Evolutionary conservation across 441 rosid species (phyloP), one percentile per base, ranked within the genome.

Genomic region (Melastoma candidum): DNA sequence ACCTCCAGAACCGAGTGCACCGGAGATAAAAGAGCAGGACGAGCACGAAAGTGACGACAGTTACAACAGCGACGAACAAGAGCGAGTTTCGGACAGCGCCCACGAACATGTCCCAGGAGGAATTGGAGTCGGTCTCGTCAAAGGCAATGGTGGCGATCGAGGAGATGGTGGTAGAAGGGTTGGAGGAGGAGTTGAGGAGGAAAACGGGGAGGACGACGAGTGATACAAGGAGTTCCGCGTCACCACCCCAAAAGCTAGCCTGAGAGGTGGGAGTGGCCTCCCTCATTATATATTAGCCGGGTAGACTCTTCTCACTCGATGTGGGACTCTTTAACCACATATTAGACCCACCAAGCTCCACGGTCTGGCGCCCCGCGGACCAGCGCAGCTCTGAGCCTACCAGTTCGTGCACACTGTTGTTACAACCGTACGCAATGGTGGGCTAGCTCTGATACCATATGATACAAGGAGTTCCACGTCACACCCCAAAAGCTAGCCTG

Each of bases 61-160:
- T 90, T 63, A 90, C 78, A 36, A 83, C 74, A 56, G 71, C 84
- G 44, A 87, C 90, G 66, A 90, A 87, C 6, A 71, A 87, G 25
- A 90, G 87, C 11, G 96, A 81, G 62, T 87, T 87, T 65, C 85
- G 71, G 53, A 83, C 69, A 72, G 95, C 95, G 54, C 95, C 96
- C 49, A 71, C 11, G 68, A 90, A 63, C 66, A 83, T 90, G 63
- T 83, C 95, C 96, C 97, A 84, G 13, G 75, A 60, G 8, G 97
- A 84, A 60, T 86, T 96, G 0, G 96, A 81, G 64, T 60, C 74
- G 56, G 73, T 63, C 64, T 90, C 97, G 11, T 78, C 3, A 77
- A 84, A 90, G 7, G 95, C 97, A 3, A 82, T 75, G 48, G 84
- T 83, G 58, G 88, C 96, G 26, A 90, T 76, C 52, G 81, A 66